A percentile compares a stretch with the other conserved stretches of the same genome.
These are phyloP conservation scores for Exophiala aquamarina DNA, from an alignment of 2,329 filamentous ascomycete species.

Conservation along the genomic window DNA sequence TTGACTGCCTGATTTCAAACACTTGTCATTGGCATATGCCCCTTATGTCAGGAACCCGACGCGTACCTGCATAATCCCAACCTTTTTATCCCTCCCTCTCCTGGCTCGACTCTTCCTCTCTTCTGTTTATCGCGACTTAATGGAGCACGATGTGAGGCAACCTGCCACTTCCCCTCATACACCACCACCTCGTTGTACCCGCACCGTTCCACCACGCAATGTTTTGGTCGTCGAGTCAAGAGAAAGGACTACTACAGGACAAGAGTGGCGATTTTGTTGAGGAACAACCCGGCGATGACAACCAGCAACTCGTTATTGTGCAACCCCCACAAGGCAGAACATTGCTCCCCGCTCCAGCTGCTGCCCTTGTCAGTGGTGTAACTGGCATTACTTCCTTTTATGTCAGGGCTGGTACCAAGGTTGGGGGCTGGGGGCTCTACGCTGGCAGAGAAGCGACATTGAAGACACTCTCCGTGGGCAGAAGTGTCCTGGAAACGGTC, in stretches of 20 bases:
- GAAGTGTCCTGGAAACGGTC: slow-evolving; percentile 46
- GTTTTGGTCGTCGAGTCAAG: slow-evolving; percentile 16
- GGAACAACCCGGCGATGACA: slow-evolving; percentile 5
- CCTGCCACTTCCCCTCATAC: slow-evolving; percentile 7
- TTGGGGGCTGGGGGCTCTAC: slow-evolving; percentile 45
- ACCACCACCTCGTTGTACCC: slow-evolving; percentile 5
- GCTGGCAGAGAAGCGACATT: slow-evolving; percentile 45
- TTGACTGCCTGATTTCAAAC: no score
- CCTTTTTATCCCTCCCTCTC: slow-evolving; percentile 1
- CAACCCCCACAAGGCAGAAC: slow-evolving; percentile 30
- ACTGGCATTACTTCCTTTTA: slow-evolving; percentile 47
- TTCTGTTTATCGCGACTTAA: slow-evolving; percentile 9
- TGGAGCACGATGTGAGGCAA: slow-evolving; percentile 18
- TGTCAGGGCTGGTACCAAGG: slow-evolving; percentile 43
- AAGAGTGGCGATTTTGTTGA: slow-evolving; percentile 8
- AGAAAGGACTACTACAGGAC: slow-evolving; percentile 6
- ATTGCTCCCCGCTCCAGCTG: slow-evolving; percentile 44
- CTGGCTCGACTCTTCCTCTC: not conserved
- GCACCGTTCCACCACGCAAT: slow-evolving; percentile 9
- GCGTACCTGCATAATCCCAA: slow-evolving; percentile 24
- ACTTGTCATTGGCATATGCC: not conserved
- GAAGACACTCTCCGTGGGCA: slow-evolving; percentile 45
- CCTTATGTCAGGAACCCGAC: slow-evolving; percentile 20
- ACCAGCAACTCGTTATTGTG: slow-evolving; percentile 13
- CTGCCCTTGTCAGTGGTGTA: slow-evolving; percentile 44